Evolutionary conservation across 2,329 filamentous ascomycete species (phyloP).

Genomic region (Ramichloridium luteum): DNA sequence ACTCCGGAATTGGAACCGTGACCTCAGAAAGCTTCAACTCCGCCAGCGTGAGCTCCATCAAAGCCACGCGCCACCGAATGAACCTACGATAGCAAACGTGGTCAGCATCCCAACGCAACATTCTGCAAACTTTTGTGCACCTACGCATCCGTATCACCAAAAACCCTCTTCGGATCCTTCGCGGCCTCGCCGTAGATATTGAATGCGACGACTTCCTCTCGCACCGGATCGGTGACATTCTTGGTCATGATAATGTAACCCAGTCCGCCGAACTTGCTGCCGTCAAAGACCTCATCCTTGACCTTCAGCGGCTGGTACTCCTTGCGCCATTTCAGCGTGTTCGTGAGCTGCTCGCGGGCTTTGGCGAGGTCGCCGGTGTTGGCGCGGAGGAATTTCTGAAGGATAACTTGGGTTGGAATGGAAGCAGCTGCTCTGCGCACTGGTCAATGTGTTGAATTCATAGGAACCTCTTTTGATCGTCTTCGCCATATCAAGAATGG

Average conservation of each 20-base stretch:
- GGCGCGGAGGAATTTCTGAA: slow-evolving; percentile 89
- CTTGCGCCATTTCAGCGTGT: slow-evolving; percentile 74
- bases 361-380: slow-evolving; percentile 64
- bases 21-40: slow-evolving; percentile 60
- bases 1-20: slow-evolving; percentile 58
- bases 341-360: slow-evolving; percentile 64
- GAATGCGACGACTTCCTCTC: slow-evolving; percentile 60
- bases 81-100: slow-evolving; percentile 47
- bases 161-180: slow-evolving; percentile 68
- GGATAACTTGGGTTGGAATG: slow-evolving; percentile 66
- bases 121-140: slow-evolving; percentile 23
- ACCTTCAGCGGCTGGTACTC: slow-evolving; percentile 58
- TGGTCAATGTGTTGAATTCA: too few species aligned
- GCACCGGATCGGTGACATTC: slow-evolving; percentile 39
- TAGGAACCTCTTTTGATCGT: too few species aligned
- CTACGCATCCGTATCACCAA: slow-evolving; percentile 70
- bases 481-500: slow-evolving; percentile 5
- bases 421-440: slow-evolving; percentile 32
- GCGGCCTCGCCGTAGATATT: slow-evolving; percentile 82
- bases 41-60: slow-evolving; percentile 77
- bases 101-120: not conserved
- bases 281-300: slow-evolving; percentile 49
- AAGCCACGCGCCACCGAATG: slow-evolving; percentile 74
- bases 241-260: slow-evolving; percentile 70
- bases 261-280: slow-evolving; percentile 60